Evolutionary conservation across 352 stramenopile genomes (phyloP).

Genomic region (Globisporangium acanthophoron): DNA sequence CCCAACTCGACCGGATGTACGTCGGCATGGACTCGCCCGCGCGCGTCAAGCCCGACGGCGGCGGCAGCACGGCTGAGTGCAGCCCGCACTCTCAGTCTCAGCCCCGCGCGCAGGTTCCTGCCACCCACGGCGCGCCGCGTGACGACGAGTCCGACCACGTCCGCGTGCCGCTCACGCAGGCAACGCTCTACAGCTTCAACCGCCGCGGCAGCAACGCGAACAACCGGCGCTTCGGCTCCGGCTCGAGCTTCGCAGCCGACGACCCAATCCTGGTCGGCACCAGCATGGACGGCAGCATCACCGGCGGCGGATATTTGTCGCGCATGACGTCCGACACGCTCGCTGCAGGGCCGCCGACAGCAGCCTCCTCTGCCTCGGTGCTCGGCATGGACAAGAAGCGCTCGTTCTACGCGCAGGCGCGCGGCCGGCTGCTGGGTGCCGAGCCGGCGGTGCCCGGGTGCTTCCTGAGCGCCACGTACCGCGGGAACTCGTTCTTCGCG

Average conservation of each 20-base stretch:
- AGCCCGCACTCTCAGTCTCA: constrained; percentile 4
- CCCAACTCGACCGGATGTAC: constrained; percentile 9
- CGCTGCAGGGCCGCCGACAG: not conserved
- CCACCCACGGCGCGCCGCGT: constrained; percentile 11
- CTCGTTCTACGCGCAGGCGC: constrained; percentile 40
- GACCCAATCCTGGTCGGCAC: not conserved
- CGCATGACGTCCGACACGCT: constrained; percentile 10
- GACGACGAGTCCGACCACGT: constrained; percentile 12
- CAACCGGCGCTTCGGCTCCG: not conserved
- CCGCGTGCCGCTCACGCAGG: constrained; percentile 10
- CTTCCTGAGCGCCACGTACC: constrained; percentile 53
- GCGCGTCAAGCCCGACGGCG: constrained; percentile 5
- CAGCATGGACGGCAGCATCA: not conserved
- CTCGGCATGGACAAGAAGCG: constrained; percentile 35
- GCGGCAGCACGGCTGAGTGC: constrained; percentile 6
- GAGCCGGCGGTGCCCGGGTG: constrained; percentile 48
- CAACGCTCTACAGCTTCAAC: constrained; percentile 1
- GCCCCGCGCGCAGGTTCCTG: not conserved
- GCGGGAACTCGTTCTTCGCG: constrained; percentile 80
- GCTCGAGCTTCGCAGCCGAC: constrained; percentile 9
- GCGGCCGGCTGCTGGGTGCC: constrained; percentile 27
- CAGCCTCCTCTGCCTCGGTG: not conserved
- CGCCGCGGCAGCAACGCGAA: not conserved
- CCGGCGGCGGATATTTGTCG: not conserved
- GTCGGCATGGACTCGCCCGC: constrained; percentile 15